Evolutionary conservation across 768 basidiomycete species (phyloP).

Genomic region (Pluteus cervinus): DNA sequence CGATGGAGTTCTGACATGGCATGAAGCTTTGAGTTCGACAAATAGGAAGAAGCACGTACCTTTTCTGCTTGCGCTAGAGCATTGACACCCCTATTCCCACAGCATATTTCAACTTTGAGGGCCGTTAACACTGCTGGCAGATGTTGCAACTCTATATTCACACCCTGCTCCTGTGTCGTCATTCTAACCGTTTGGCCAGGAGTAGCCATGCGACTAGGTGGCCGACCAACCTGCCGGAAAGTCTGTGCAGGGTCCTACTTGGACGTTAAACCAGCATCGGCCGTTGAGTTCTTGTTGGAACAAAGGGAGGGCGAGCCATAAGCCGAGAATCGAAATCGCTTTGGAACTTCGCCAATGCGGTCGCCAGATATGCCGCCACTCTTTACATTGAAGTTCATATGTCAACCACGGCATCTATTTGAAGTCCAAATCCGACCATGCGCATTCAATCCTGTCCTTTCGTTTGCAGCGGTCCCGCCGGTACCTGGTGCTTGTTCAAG

Average conservation of each 20-base stretch:
- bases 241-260: conserved; percentile 3
- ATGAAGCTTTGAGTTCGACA: neutral
- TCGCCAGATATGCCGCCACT: too few species aligned
- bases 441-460: too few species aligned
- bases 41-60: conserved; percentile 2
- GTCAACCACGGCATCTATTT: too few species aligned
- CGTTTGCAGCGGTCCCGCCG: too few species aligned
- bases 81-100: conserved; percentile 5
- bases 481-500: too few species aligned
- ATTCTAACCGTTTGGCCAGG: conserved; percentile 6
- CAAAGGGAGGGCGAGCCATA: too few species aligned
- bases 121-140: neutral
- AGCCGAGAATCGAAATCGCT: too few species aligned
- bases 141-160: conserved; percentile 4
- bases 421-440: too few species aligned
- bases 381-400: too few species aligned
- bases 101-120: conserved; percentile 2
- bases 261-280: conserved; percentile 6
- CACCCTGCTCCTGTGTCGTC: conserved; percentile 1
- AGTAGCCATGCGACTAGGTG: conserved; percentile 6
- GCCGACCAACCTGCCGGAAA: conserved; percentile 4
- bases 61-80: conserved; percentile 5
- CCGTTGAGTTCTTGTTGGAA: too few species aligned
- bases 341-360: too few species aligned
- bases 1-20: neutral